Base-by-base conservation (phyloP, 441 rosid species). In the Erodium moschatum region DNA sequence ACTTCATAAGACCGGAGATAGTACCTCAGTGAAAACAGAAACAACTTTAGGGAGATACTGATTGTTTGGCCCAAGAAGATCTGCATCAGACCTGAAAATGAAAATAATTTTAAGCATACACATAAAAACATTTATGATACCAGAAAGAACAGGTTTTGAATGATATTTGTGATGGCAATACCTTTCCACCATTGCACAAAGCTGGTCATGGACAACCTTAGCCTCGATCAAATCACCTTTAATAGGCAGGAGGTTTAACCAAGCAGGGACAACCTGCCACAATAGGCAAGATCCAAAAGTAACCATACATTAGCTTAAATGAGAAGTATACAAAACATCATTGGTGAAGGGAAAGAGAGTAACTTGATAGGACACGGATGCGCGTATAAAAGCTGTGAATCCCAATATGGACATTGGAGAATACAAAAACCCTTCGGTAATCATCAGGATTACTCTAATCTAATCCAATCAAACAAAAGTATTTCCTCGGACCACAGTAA, bases 141-240 rank as follows among this genome's bases (percentile, higher is more conserved):
- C 60, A n/a, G 44, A 24, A 72, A 69, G n/a, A 15, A n/a, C 35
- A 24, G 54, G 58, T 44, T 18, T 52, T 42, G 38, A n/a, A 52
- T 15, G 60, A 1, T 52, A 52, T 15, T 52, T 18, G 6, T 5
- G 62, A 15, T 63, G 21, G 67, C 4, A 50, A 24, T 75, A 89
- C 99, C 99, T 90, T 81, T 95, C 99, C 54, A 90, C 95, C 99
- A 95, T 92, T 60, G 83, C 79, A 78, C 98, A 95, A 67, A 95
- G 98, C 85, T 90, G 96, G 21, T 90, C 97, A 69, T 95, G 97
- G 73, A 95, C 99, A 72, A 84, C 87, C 81, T 95, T 95, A 76
- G 99, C 99, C 83, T 95, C 99, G 74, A 92, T 90, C 73, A 90
- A 79, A 77, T 95, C 99, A 66, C 96, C 97, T 71, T 85, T 83